A percentile compares a stretch with the other conserved stretches of the same genome.
These are phyloP conservation scores for Brachypodium distachyon DNA, from an alignment of 202 grass and related monocot genomes.

Conservation along the genomic window DNA sequence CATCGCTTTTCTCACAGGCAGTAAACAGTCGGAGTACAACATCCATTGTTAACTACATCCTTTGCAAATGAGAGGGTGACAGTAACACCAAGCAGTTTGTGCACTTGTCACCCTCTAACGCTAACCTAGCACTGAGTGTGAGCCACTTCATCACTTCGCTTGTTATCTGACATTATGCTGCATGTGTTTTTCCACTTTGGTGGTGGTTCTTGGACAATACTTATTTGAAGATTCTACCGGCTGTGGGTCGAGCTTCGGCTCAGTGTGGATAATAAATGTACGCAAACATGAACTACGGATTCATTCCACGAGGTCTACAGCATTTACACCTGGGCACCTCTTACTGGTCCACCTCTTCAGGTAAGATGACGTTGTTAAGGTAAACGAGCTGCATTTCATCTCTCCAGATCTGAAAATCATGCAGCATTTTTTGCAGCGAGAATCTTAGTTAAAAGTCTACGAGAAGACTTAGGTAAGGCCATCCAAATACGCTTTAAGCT, in stretches of 20 bases:
- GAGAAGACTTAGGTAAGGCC: background rate
- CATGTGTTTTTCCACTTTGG: constrained; percentile 6
- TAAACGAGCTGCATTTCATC: constrained; percentile 87
- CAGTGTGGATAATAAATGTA: background rate
- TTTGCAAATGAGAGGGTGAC: constrained; percentile 2
- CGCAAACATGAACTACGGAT: constrained; percentile 11
- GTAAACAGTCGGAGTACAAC: background rate
- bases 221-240: background rate
- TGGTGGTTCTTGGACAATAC: background rate
- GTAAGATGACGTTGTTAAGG: constrained; percentile 58
- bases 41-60: background rate
- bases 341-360: constrained; percentile 70
- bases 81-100: background rate
- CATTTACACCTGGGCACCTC: constrained; percentile 8
- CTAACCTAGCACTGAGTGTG: constrained; percentile 1
- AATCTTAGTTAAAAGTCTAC: background rate
- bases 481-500: background rate
- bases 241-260: background rate
- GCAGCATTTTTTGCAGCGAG: background rate
- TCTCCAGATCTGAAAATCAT: constrained; percentile 83
- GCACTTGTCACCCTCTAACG: background rate
- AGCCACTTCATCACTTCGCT: background rate
- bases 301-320: background rate
- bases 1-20: constrained; percentile 11
- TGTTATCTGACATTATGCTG: constrained; percentile 7